Evolutionary conservation across 139 green algal species (phyloP), one percentile per base, ranked within the genome.

Genomic region (Coccomyxa sp.): DNA sequence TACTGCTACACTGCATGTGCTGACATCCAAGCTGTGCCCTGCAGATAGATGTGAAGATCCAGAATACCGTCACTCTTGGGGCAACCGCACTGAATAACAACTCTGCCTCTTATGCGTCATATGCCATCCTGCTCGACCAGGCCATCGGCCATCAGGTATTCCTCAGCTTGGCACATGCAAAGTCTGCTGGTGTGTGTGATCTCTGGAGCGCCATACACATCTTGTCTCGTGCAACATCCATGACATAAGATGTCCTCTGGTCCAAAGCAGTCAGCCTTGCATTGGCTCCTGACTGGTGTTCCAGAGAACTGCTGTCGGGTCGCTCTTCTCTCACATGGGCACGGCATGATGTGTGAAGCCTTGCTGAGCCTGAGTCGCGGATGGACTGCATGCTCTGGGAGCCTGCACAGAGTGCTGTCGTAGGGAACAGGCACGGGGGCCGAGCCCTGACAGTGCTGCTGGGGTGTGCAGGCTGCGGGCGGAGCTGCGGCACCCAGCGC

Each of bases 121-220:
- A 39, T 38, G 37, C 71, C 38, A 58, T 76, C 38, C 71, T 76
- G 7, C 33, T 76, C 31, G 27, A 76, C 71, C 71, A 76, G 71
- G 39, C 71, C 22, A 55, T 76, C 39, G 71, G 31, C 38, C 38
- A 35, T 14, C 24, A 58, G 71, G 71, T 74, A 64, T 22, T 7
- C 50, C n/a, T n/a, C n/a, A n/a, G n/a, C n/a, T n/a, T n/a, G n/a
- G n/a, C n/a, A n/a, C n/a, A n/a, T n/a, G n/a, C n/a, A n/a, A n/a
- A n/a, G n/a, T n/a, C n/a, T n/a, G n/a, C n/a, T n/a, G n/a, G n/a
- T n/a, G n/a, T n/a, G n/a, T 16, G 44, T 58, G 44, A 12, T 12
- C 44, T 16, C 44, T 12, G 44, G 14, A 12, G 16, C 44, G 16
- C 44, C 44, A 58, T 58, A 16, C 12, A 58, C 16, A 12, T 58